phyloP scores from a whole-genome alignment of 1,139 yeast genomes.

The Yamadazyma friedrichii region DNA sequence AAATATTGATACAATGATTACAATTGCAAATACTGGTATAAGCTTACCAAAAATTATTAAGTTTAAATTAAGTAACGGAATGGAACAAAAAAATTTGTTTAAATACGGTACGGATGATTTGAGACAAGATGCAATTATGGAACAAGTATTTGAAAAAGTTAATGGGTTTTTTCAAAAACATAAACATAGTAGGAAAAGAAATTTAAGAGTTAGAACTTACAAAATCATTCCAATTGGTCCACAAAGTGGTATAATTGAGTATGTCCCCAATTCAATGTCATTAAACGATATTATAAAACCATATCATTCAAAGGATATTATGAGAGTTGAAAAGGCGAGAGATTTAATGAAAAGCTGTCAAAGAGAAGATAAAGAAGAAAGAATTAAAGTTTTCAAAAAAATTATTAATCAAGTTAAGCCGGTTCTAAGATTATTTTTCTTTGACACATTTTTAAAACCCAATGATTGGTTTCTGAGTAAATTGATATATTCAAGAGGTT shows the following conservation, averaged over 20 bases:
- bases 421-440: conserved; percentile 66
- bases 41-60: conserved; percentile 81
- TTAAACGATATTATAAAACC: conserved; percentile 65
- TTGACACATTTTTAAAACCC: conserved; percentile 63
- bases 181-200: conserved; percentile 54
- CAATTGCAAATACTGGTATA: conserved; percentile 75
- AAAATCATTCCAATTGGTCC: conserved; percentile 91
- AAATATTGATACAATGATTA: conserved; percentile 43
- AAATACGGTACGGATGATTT: conserved; percentile 91
- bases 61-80: conserved; percentile 57
- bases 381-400: conserved; percentile 50
- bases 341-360: conserved; percentile 61
- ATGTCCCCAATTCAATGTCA: conserved; percentile 76
- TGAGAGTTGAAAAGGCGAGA: conserved; percentile 61
- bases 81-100: conserved; percentile 54
- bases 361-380: conserved; percentile 38
- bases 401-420: conserved; percentile 62
- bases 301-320: conserved; percentile 48
- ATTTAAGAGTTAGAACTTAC: conserved; percentile 73
- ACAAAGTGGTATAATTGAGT: conserved; percentile 83
- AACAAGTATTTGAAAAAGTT: conserved; percentile 89
- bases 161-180: conserved; percentile 64
- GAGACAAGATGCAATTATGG: conserved; percentile 96
- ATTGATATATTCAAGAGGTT: conserved; percentile 68
- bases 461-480: conserved; percentile 73